Evolutionary conservation across 495 filamentous ascomycete species (phyloP), one percentile per base, ranked within the genome.

Genomic region (Xylaria cubensis): DNA sequence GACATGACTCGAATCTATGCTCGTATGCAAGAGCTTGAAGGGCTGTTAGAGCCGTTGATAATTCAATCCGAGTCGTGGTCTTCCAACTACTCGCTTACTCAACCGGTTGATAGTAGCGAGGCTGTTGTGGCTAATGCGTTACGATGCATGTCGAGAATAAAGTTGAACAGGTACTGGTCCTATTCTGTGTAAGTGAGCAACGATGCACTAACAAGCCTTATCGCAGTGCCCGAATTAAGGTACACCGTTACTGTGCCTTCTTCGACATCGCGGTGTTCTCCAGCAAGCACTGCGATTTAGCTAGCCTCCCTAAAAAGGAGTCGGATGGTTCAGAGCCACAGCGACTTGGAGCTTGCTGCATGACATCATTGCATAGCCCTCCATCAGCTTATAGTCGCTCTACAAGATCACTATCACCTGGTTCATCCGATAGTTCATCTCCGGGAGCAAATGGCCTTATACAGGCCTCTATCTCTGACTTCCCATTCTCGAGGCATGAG

Each of bases 211-310:
- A 79, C 74, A 29, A 36, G 17, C 24, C n/a, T 46, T 46, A 65
- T 56, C 66, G 8, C 70, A 90, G 88, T 81, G 87, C 88, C 36
- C 83, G 88, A 77, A 90, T 90, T 69, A 90, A 89, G 75, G 79
- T 86, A 1, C 88, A 90, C 63, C 87, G 88, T 19, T 90, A 88
- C 73, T 81, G 84, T 74, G 88, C 88, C 44, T 90, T 90, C 76
- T 86, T 84, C 55, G 88, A 90, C 70, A 84, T 88, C 1, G 88
- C 88, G 10, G 83, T 90, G 17, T 90, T 90, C 77, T 83, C 86
- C 15, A 86, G 85, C 56, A 86, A 84, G 67, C 88, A 90, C 58
- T 90, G 88, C 74, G 88, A 90, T 72, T 78, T 90, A 6, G 84
- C 82, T 44, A 81, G 82, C 36, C 80, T 82, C 29, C 77, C 80